Percentiles rank a stretch among this genome's conserved stretches.
phyloP scores from a whole-genome alignment of 2,329 filamentous ascomycete species.

The Arthrobotrys sphaeroides region DNA sequence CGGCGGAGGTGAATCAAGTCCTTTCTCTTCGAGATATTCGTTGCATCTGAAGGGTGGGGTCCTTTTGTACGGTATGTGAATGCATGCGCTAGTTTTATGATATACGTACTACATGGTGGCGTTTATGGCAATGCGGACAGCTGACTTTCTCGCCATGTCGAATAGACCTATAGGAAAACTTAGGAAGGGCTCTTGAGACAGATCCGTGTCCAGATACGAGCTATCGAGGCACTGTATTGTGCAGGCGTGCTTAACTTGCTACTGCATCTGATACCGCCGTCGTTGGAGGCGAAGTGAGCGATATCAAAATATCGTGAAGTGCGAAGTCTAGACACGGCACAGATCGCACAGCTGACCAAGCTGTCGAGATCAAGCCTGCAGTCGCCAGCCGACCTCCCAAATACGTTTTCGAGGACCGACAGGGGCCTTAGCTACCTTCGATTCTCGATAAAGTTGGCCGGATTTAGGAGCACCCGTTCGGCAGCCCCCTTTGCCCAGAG shows the following conservation, averaged over 20 bases:
- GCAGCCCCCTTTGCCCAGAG: slow-evolving; percentile 18
- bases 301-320: slow-evolving; percentile 5
- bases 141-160: slow-evolving; percentile 14
- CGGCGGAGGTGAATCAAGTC: neutral
- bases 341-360: neutral
- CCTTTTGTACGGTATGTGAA: neutral
- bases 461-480: slow-evolving; percentile 14
- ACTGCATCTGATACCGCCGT: neutral
- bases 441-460: slow-evolving; percentile 32
- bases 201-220: neutral
- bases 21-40: neutral
- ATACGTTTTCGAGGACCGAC: slow-evolving; percentile 6
- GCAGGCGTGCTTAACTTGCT: neutral
- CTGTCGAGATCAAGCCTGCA: neutral
- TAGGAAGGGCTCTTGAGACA: neutral
- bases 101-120: slow-evolving; percentile 13
- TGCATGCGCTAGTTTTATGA: slow-evolving; percentile 4
- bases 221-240: neutral
- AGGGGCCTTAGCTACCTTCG: slow-evolving; percentile 33
- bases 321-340: slow-evolving; percentile 4
- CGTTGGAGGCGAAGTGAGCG: neutral
- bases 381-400: slow-evolving; percentile 15
- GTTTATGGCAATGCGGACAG: neutral
- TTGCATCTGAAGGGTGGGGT: neutral
- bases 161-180: neutral